Evolutionary conservation across 1,139 yeast species (phyloP).

Genomic region (Saccharomycopsis hybrid): DNA sequence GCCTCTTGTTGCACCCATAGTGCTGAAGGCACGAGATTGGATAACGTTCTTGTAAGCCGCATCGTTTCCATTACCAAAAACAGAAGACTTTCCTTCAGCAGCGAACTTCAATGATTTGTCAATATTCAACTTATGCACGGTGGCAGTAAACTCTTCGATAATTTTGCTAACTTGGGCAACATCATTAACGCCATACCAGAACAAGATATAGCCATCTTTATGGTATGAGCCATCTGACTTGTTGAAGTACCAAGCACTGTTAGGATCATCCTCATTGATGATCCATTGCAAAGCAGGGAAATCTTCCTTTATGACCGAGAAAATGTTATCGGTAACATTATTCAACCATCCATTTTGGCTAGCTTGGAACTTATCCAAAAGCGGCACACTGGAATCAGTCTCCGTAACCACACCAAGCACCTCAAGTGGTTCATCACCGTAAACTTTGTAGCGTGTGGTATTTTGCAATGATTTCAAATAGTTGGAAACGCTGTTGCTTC

Average conservation of each 20-base stretch:
- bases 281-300: conserved; percentile 76
- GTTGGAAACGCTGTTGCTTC: conserved; percentile 62
- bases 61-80: neutral
- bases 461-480: conserved; percentile 69
- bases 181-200: conserved; percentile 86
- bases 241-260: conserved; percentile 86
- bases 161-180: conserved; percentile 58
- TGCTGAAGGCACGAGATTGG: conserved; percentile 28
- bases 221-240: conserved; percentile 93
- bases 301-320: conserved; percentile 75
- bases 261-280: conserved; percentile 84
- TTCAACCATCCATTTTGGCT: conserved; percentile 94
- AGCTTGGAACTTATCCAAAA: conserved; percentile 79
- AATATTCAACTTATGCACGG: conserved; percentile 19
- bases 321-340: conserved; percentile 92
- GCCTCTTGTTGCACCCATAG: neutral
- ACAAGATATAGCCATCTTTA: conserved; percentile 80
- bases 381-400: conserved; percentile 47
- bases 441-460: conserved; percentile 56
- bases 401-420: conserved; percentile 78
- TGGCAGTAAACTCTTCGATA: conserved; percentile 55
- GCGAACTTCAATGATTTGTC: conserved; percentile 5
- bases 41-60: conserved; percentile 12
- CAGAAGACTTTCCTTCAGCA: conserved; percentile 1
- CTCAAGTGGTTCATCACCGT: conserved; percentile 94